Evolutionary conservation across 2,329 filamentous ascomycete genomes (phyloP), one percentile per base, ranked within the genome.

Genomic region (Thelonectria blattea): DNA sequence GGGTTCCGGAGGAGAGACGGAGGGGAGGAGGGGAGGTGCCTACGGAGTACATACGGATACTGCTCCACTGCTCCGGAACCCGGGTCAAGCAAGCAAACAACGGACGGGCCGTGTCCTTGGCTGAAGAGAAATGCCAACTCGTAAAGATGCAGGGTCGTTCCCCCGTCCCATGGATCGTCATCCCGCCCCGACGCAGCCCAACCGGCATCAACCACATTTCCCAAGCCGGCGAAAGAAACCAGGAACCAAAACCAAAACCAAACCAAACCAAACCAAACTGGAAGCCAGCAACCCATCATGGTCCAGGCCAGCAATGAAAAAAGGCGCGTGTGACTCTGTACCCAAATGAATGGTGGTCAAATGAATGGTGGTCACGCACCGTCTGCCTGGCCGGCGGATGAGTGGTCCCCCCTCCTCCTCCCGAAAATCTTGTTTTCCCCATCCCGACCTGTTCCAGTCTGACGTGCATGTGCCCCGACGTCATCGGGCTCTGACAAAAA

Each of bases 401-500:
- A 30, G 27, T 30, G 27, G 27, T n/a, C 24, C 52, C 15, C 32
- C 22, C n/a, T n/a, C n/a, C n/a, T n/a, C n/a, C n/a, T n/a, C 20
- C 46, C n/a, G 58, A 48, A 69, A 69, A 66, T 67, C 67, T 69
- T 64, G 67, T 66, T 69, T 67, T 65, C 54, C 50, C 30, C 39
- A 52, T 5, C 48, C 50, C 22, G 22, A 24, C 22, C n/a, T n/a
- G n/a, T n/a, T n/a, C n/a, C n/a, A n/a, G 51, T 42, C 57, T 69
- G 67, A 68, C 63, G 65, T 65, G 67, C 67, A 69, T 65, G 57
- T 57, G 63, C 67, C 64, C 63, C 63, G 65, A 69, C 67, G 67
- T 69, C 67, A 69, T 69, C 63, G 57, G 48, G 41, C 43, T 24
- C 12, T 22, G 42, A 27, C n/a, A n/a, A n/a, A n/a, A n/a, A n/a